Conservation (phyloP, 1,139 yeast species). For the Meyerozyma smithsonii region DNA sequence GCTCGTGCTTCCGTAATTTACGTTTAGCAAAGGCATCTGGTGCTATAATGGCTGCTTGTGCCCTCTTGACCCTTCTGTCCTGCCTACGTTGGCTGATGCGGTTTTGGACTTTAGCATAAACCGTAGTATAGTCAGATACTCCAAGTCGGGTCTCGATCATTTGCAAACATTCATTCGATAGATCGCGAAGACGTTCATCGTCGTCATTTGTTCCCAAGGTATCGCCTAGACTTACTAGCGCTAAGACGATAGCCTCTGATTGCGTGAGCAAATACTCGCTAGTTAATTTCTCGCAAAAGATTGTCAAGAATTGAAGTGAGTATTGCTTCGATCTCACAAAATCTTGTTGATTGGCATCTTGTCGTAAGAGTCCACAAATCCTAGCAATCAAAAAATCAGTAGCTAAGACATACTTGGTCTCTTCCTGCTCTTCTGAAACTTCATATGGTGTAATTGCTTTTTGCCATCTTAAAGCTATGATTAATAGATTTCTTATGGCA, state of each 20-base stretch:
- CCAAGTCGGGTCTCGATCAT: constrained; percentile 70
- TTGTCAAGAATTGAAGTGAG: constrained; percentile 56
- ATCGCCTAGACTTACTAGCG: constrained; percentile 55
- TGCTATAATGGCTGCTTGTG: constrained; percentile 70
- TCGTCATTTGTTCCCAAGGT: constrained; percentile 31
- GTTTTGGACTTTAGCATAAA: constrained; percentile 61
- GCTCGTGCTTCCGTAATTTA: constrained; percentile 70
- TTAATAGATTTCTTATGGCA: constrained; percentile 61
- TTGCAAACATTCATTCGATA: constrained; percentile 66
- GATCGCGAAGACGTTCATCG: constrained; percentile 50
- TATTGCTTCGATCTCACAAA: constrained; percentile 59
- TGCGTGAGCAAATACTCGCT: constrained; percentile 32
- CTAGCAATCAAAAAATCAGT: constrained; percentile 61
- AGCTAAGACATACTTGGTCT: constrained; percentile 33
- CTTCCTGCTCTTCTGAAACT: constrained; percentile 12
- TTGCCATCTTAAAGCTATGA: constrained; percentile 17
- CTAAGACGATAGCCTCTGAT: constrained; percentile 49
- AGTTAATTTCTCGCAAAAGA: constrained; percentile 48
- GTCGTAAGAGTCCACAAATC: constrained; percentile 60
- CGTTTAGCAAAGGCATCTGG: constrained; percentile 80
- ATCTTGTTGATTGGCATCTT: constrained; percentile 49
- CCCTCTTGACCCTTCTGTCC: constrained; percentile 72
- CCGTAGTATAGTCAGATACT: constrained; percentile 60
- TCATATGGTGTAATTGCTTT: constrained; percentile 35
- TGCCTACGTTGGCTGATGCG: constrained; percentile 57